Percentiles rank a stretch among this genome's conserved stretches.
phyloP scores from a whole-genome alignment of 257 asterid species.

The Linaria vulgaris region DNA sequence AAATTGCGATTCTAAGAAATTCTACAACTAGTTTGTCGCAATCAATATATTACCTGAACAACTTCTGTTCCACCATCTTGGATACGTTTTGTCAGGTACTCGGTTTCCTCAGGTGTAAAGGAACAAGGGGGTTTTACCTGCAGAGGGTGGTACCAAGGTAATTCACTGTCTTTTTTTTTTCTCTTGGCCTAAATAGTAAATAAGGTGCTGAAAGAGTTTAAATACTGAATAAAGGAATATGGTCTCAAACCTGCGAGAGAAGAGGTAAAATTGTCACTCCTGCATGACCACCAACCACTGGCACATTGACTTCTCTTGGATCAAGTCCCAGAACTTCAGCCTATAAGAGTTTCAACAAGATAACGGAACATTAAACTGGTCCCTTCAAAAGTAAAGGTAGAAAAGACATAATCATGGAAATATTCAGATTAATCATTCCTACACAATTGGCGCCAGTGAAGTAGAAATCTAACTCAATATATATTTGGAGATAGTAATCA shows the following conservation, averaged over 20 bases:
- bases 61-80: conserved; percentile 97
- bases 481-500: not conserved
- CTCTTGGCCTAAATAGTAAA: not conserved
- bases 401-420: not conserved
- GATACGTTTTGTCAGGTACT: conserved; percentile 78
- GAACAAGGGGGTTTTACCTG: conserved; percentile 88
- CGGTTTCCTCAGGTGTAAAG: conserved; percentile 73
- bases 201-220: conserved; percentile 5
- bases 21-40: no score
- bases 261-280: conserved; percentile 41
- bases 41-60: conserved; percentile 51
- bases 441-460: not conserved
- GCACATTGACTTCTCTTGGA: conserved; percentile 82
- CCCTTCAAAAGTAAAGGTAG: not conserved
- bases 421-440: not conserved
- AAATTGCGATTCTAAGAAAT: no score
- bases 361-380: not conserved
- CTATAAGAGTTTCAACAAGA: conserved; percentile 31
- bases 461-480: no score
- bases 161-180: not conserved
- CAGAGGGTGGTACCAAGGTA: conserved; percentile 20
- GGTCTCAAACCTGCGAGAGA: no score
- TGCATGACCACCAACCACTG: conserved; percentile 96
- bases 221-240: not conserved
- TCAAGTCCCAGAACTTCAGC: conserved; percentile 95